Percentiles rank a stretch among this genome's conserved stretches.
These are phyloP conservation scores for Colletotrichum salicis DNA, from an alignment of 2,329 filamentous ascomycete genomes.

Conservation along the genomic window DNA sequence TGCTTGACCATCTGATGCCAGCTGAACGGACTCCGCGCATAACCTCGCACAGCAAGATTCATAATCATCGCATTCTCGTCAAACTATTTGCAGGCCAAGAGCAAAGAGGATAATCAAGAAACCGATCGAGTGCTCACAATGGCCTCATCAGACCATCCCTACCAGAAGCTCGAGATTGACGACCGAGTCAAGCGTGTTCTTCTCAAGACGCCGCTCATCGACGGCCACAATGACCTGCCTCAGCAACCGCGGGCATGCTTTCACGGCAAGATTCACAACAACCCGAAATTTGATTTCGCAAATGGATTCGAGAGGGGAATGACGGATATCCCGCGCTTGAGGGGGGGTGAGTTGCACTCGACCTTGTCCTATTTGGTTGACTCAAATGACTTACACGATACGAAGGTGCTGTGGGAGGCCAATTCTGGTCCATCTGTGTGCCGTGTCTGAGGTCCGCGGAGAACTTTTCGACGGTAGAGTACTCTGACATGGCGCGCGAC, in stretches of 20 bases:
- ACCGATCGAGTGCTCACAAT: not conserved
- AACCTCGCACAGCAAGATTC: too few species aligned
- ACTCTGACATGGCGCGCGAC: slow-evolving; percentile 38
- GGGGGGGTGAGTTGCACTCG: slow-evolving; percentile 31
- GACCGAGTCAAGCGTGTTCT: slow-evolving; percentile 44
- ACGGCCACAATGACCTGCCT: slow-evolving; percentile 49
- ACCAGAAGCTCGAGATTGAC: slow-evolving; percentile 37
- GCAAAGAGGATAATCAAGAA: too few species aligned
- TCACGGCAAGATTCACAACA: slow-evolving; percentile 45
- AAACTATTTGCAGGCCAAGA: too few species aligned
- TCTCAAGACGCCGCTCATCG: slow-evolving; percentile 43
- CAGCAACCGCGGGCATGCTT: slow-evolving; percentile 41
- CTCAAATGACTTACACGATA: not conserved
- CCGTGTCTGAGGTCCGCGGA: slow-evolving; percentile 40
- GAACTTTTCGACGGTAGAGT: slow-evolving; percentile 39
- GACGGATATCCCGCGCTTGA: slow-evolving; percentile 43
- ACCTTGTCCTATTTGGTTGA: not conserved
- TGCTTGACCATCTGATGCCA: too few species aligned
- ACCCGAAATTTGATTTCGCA: slow-evolving; percentile 46
- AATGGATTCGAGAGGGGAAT: slow-evolving; percentile 46
- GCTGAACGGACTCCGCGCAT: too few species aligned
- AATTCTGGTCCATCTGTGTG: slow-evolving; percentile 45
- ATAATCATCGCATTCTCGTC: too few species aligned
- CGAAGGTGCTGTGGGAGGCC: slow-evolving; percentile 41
- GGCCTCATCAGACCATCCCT: slow-evolving; percentile 14